These are phyloP conservation scores for Coemansia sp. DNA, from an alignment of 192 early-diverging fungal genomes.

Conservation along the genomic window DNA sequence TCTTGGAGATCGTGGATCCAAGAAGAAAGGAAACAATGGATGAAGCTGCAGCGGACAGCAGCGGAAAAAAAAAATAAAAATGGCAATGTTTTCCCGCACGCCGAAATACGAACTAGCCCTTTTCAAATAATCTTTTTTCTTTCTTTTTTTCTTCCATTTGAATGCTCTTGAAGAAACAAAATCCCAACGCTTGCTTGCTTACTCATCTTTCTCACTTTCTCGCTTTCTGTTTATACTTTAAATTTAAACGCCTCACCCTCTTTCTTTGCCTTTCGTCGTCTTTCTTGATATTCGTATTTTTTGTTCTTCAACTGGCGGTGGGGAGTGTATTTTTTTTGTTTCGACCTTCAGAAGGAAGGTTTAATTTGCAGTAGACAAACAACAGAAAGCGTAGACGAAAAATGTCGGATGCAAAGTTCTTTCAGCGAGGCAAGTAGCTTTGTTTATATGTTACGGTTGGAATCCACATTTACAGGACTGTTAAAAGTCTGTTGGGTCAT, in stretches of 20 bases:
- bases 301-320: no score
- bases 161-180: background rate
- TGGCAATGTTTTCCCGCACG: no score
- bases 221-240: conserved; percentile 3
- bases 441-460: background rate
- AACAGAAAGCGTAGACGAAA: conserved; percentile 9
- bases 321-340: background rate
- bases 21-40: no score
- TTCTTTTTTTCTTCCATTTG: background rate
- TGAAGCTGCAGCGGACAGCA: no score
- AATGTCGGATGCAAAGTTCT: conserved; percentile 79
- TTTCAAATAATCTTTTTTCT: background rate
- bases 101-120: background rate
- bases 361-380: conserved; percentile 1
- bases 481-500: background rate
- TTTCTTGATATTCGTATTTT: background rate
- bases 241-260: background rate
- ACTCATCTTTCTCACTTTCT: background rate
- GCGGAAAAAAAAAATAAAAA: no score
- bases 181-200: no score
- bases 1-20: no score
- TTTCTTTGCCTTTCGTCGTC: background rate
- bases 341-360: background rate
- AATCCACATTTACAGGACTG: background rate
- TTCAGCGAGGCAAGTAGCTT: conserved; percentile 65